Conservation (phyloP, 2,329 filamentous ascomycete species). For the Colletotrichum sojae region DNA sequence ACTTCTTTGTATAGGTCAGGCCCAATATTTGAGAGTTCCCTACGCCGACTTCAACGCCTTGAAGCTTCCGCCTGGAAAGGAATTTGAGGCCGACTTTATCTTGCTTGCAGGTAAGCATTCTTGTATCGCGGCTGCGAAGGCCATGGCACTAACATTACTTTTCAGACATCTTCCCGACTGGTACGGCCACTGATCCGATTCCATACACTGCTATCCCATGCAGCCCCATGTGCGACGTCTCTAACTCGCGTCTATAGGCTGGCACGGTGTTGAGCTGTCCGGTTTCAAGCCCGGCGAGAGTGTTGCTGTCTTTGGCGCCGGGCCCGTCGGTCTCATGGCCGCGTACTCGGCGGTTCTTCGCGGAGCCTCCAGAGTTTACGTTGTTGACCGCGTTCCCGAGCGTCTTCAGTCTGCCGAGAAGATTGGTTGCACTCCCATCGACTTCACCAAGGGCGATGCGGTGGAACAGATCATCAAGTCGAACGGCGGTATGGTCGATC, state of each 20-base stretch:
- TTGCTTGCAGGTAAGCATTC: slow-evolving; percentile 61
- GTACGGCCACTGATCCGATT: slow-evolving; percentile 33
- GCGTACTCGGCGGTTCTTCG: slow-evolving; percentile 74
- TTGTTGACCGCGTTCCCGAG: slow-evolving; percentile 74
- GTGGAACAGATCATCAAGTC: slow-evolving; percentile 72
- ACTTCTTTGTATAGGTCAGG: slow-evolving; percentile 60
- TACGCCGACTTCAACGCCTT: slow-evolving; percentile 78
- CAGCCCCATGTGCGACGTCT: background rate
- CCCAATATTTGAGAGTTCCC: slow-evolving; percentile 75
- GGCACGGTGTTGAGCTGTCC: slow-evolving; percentile 70
- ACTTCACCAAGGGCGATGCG: slow-evolving; percentile 72
- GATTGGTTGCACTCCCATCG: slow-evolving; percentile 73
- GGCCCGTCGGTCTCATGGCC: slow-evolving; percentile 76
- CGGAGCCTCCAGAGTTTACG: slow-evolving; percentile 72
- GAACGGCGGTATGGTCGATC: slow-evolving; percentile 70
- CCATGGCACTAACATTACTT: slow-evolving; percentile 42
- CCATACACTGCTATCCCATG: background rate
- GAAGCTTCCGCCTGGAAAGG: slow-evolving; percentile 71
- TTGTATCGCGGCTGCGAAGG: background rate
- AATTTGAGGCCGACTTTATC: slow-evolving; percentile 74
- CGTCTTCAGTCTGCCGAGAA: slow-evolving; percentile 71
- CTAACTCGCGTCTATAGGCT: slow-evolving; percentile 52
- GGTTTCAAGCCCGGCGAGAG: slow-evolving; percentile 73
- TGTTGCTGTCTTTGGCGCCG: slow-evolving; percentile 76
- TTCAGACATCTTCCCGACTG: slow-evolving; percentile 52